Evolutionary conservation across 345 rosid genomes (phyloP).

Genomic region (Populus deltoides): DNA sequence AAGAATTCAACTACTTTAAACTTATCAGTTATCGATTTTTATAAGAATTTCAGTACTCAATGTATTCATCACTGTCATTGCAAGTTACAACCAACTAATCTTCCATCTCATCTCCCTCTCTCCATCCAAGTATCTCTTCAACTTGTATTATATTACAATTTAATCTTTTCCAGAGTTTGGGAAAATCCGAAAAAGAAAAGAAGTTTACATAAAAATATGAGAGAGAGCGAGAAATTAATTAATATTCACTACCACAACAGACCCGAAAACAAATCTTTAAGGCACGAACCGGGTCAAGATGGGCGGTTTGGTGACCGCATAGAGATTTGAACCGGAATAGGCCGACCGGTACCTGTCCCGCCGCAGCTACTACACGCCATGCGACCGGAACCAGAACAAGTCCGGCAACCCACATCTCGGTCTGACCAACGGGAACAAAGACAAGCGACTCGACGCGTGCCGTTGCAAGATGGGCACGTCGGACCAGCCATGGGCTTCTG

Average conservation of each 20-base stretch:
- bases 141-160: constrained; percentile 4
- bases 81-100: constrained; percentile 5
- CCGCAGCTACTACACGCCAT: constrained; percentile 80
- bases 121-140: background rate
- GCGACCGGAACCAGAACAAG: constrained; percentile 89
- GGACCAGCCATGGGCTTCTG: constrained; percentile 88
- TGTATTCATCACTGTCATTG: background rate
- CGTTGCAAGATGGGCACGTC: constrained; percentile 75
- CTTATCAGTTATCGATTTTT: background rate
- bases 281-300: constrained; percentile 26
- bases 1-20: background rate
- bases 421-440: constrained; percentile 90
- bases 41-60: constrained; percentile 15
- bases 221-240: background rate
- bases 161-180: background rate
- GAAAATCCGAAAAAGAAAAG: background rate
- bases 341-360: constrained; percentile 86
- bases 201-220: background rate
- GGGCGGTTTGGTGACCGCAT: constrained; percentile 51
- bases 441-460: constrained; percentile 77
- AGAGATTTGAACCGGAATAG: constrained; percentile 69
- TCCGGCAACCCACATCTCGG: constrained; percentile 82
- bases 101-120: background rate
- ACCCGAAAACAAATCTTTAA: background rate
- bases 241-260: background rate